Evolutionary conservation across 2,329 filamentous ascomycete genomes (phyloP), one percentile per base, ranked within the genome.

Genomic region (Scopulariopsis brevicaulis): DNA sequence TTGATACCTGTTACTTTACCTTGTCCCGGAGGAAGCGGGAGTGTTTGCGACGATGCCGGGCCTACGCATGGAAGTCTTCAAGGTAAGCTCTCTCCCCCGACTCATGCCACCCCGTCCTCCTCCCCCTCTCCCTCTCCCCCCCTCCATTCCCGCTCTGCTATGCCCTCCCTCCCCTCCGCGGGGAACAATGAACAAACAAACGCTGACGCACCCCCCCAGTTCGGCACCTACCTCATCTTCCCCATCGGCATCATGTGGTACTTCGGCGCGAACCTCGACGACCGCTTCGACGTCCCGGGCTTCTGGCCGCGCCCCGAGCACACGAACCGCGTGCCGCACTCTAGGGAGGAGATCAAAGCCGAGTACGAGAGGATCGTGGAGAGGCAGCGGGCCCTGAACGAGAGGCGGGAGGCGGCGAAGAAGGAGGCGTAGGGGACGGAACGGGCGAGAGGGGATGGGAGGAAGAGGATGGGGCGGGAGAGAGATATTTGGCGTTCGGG

Each of bases 181-280:
- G 7, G 10, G 20, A 48, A 48, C 20, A 10, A 10, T n/a, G 20
- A 48, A 24, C 12, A 51, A 24, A 51, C 20, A 51, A 24, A 11
- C 2, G 34, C 55, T 35, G 25, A 43, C 18, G 40, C 20, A 15
- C 55, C 28, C 10, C 8, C 24, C 11, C 22, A 96, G 93, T 99
- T 99, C 73, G 92, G 93, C 77, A 89, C 95, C 82, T 99, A 99
- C 77, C 86, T 99, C 77, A 87, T 96, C 81, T 99, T 99, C 75
- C 94, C 94, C 20, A 97, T 99, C 67, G 91, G 90, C 66, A 92
- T 94, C 79, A 99, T 99, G 94, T 97, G 95, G 80, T 99, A 99
- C 78, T 99, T 97, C 73, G 94, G 94, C 70, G 96, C 92, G 59
- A 99, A 99, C 73, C 89, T 99, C 69, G 94, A 99, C 74, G 82